phyloP scores from a whole-genome alignment of 441 rosid species.

The Flueggea neowawraea region DNA sequence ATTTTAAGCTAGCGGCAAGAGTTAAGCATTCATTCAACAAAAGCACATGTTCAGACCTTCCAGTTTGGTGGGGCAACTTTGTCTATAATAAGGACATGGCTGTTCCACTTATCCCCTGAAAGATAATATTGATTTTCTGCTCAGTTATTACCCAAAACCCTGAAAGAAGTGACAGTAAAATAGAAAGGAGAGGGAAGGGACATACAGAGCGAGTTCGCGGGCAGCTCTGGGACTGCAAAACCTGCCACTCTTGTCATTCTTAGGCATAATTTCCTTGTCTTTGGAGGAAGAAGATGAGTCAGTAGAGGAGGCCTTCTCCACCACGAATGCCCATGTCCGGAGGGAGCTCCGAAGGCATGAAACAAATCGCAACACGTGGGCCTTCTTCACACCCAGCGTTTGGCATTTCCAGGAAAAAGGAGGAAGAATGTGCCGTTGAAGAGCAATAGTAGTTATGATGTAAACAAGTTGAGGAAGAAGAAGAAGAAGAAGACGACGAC shows the following conservation, averaged over 20 bases:
- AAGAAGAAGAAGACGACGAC: too few relatives aligned
- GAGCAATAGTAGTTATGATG: too few relatives aligned
- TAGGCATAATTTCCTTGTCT: slow-evolving; percentile 47
- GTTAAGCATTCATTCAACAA: too few relatives aligned
- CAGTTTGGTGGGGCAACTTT: slow-evolving; percentile 72
- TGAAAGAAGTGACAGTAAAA: neutral
- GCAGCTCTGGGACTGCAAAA: slow-evolving; percentile 97
- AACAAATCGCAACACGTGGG: too few relatives aligned
- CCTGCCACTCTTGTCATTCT: slow-evolving; percentile 81
- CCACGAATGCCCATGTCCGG: neutral
- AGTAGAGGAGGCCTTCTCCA: neutral
- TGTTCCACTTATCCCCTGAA: slow-evolving; percentile 86
- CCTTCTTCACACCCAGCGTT: too few relatives aligned
- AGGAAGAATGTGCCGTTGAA: too few relatives aligned
- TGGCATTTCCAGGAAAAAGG: too few relatives aligned
- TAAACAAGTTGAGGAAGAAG: too few relatives aligned
- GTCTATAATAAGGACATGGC: slow-evolving; percentile 65
- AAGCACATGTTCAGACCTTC: slow-evolving; percentile 49
- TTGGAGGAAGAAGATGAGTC: neutral
- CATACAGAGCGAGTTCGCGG: slow-evolving; percentile 90
- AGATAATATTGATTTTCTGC: too few relatives aligned
- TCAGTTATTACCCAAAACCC: too few relatives aligned
- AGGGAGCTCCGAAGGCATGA: too few relatives aligned
- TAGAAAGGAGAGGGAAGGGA: neutral
- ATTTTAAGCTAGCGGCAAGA: too few relatives aligned